These are phyloP conservation scores for Leucaena leucocephala DNA, from an alignment of 306 rosid species.

Conservation along the genomic window DNA sequence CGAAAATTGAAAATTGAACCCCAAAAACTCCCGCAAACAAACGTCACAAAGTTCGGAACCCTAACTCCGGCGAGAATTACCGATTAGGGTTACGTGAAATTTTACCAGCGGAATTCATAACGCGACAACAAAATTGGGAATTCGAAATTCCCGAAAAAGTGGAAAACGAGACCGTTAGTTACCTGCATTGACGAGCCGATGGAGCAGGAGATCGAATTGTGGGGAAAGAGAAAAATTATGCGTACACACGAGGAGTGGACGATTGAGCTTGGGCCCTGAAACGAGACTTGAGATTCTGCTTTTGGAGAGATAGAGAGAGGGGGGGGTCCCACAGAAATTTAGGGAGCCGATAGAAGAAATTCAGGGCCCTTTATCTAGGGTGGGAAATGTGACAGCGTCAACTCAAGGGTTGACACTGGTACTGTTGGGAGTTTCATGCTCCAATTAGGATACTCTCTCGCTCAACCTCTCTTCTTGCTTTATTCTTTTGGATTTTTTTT, in stretches of 20 bases:
- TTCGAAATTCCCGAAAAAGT: conserved; percentile 15
- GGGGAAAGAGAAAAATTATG: conserved; percentile 35
- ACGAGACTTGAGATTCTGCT: conserved; percentile 47
- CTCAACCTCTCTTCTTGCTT: neutral
- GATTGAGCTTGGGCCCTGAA: conserved; percentile 32
- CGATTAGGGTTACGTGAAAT: conserved; percentile 59
- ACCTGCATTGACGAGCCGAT: conserved; percentile 73
- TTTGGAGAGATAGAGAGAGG: conserved; percentile 13
- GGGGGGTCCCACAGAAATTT: conserved; percentile 54
- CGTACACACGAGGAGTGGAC: conserved; percentile 5
- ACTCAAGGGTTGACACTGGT: conserved; percentile 20
- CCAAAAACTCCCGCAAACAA: neutral
- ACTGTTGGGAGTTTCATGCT: neutral
- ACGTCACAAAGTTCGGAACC: conserved; percentile 29
- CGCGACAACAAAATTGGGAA: conserved; percentile 15
- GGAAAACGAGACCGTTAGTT: conserved; percentile 29
- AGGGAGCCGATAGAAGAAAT: conserved; percentile 22
- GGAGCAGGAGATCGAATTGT: conserved; percentile 46
- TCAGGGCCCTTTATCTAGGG: conserved; percentile 49
- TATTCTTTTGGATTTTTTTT: neutral
- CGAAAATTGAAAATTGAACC: conserved; percentile 20
- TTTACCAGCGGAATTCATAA: conserved; percentile 8
- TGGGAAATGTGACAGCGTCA: conserved; percentile 38
- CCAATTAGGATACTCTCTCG: neutral
- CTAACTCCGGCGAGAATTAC: conserved; percentile 17